phyloP scores from a whole-genome alignment of 805 yeast genomes.

The Candida incommunis region DNA sequence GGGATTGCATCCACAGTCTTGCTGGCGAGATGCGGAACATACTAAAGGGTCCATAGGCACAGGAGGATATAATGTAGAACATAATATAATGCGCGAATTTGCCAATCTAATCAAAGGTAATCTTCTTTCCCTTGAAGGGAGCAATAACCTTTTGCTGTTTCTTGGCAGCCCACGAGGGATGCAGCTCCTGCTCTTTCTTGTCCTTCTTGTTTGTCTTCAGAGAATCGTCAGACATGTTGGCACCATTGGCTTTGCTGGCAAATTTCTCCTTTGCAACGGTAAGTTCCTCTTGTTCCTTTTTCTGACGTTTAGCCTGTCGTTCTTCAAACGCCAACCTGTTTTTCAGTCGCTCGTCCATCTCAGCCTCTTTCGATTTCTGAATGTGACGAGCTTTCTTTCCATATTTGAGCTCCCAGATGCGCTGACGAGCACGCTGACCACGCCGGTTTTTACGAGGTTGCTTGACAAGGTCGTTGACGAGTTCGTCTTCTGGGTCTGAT shows the following conservation, averaged over 20 bases:
- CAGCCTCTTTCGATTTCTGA: constrained; percentile 43
- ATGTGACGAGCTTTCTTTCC: constrained; percentile 79
- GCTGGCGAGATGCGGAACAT: no score
- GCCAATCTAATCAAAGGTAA: constrained; percentile 43
- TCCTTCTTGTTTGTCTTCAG: constrained; percentile 13
- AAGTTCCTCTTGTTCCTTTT: constrained; percentile 3
- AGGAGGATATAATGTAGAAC: no score
- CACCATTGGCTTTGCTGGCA: neutral
- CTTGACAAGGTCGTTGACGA: constrained; percentile 12
- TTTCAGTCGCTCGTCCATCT: constrained; percentile 32
- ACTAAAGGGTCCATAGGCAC: no score
- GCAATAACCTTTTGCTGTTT: constrained; percentile 55
- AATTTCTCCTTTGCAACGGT: neutral
- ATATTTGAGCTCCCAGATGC: constrained; percentile 88
- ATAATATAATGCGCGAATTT: no score
- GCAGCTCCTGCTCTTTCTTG: constrained; percentile 30
- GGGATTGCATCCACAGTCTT: no score
- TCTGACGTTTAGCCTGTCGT: constrained; percentile 5
- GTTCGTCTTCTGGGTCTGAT: constrained; percentile 20
- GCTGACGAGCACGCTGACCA: constrained; percentile 94
- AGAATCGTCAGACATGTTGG: constrained; percentile 11
- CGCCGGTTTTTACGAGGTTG: constrained; percentile 64
- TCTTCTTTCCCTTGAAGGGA: constrained; percentile 74
- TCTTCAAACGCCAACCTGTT: constrained; percentile 8
- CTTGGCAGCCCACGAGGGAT: constrained; percentile 99